These are phyloP conservation scores for Calycina herbarum DNA, from an alignment of 2,329 filamentous ascomycete genomes.

Conservation along the genomic window DNA sequence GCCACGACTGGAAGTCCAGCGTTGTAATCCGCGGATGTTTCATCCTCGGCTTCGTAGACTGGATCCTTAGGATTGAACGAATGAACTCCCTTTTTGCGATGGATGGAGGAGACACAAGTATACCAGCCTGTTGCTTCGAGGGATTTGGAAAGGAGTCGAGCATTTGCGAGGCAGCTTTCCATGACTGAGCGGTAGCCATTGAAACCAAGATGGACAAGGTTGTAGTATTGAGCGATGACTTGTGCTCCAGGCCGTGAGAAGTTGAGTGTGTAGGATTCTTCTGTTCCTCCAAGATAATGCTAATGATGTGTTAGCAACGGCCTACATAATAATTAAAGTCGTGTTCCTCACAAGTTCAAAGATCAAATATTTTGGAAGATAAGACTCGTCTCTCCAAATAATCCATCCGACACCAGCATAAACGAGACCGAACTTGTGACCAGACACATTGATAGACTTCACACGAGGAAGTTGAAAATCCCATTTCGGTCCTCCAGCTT, in stretches of 20 bases:
- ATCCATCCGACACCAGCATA: slow-evolving; percentile 71
- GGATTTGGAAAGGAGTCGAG: slow-evolving; percentile 60
- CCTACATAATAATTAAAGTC: neutral
- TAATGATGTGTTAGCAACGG: neutral
- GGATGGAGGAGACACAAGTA: slow-evolving; percentile 63
- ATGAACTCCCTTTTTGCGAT: slow-evolving; percentile 53
- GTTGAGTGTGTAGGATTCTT: slow-evolving; percentile 70
- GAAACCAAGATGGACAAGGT: slow-evolving; percentile 69
- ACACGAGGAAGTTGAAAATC: slow-evolving; percentile 62
- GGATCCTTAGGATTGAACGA: slow-evolving; percentile 37
- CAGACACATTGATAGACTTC: slow-evolving; percentile 66
- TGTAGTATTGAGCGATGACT: slow-evolving; percentile 71
- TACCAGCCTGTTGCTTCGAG: slow-evolving; percentile 69
- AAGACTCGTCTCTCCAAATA: slow-evolving; percentile 65
- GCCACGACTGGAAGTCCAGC: slow-evolving; percentile 68
- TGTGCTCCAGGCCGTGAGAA: slow-evolving; percentile 71
- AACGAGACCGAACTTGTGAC: slow-evolving; percentile 63
- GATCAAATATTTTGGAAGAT: slow-evolving; percentile 65
- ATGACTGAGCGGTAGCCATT: slow-evolving; percentile 63
- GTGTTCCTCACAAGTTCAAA: slow-evolving; percentile 59
- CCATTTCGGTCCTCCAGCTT: slow-evolving; percentile 59
- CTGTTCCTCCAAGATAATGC: slow-evolving; percentile 67
- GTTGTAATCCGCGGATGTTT: slow-evolving; percentile 61
- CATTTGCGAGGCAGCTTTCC: slow-evolving; percentile 67
- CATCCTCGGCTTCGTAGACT: slow-evolving; percentile 43